Evolutionary conservation across 371 early-diverging fungal species (phyloP), one percentile per base, ranked within the genome.

Genomic region (Mortierella sp.): DNA sequence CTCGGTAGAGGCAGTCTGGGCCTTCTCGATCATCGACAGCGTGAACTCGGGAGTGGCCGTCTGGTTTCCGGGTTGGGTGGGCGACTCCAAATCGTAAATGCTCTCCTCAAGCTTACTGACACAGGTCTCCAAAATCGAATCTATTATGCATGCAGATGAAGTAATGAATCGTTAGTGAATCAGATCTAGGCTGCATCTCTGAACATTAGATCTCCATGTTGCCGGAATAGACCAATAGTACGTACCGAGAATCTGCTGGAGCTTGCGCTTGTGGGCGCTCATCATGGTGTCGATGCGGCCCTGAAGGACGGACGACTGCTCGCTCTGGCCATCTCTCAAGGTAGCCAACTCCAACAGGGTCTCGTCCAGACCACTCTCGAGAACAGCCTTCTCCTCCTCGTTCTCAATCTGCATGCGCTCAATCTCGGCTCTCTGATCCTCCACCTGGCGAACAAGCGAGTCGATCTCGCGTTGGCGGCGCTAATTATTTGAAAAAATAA

Each of bases 321-420:
- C 78, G 19, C 11, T 52, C 72, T 82, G 82, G 14, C 69, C 71
- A 43, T 77, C 82, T 64, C 63, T 77, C 69, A 82, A 48, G 16
- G 66, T 74, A 22, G 95, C 92, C 76, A 99, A 87, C 71, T 96
- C 96, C 40, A 93, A 74, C 69, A 99, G 88, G 66, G 96, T 95
- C 88, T 99, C 97, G 86, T 98, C 99, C 91, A 99, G 91, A 43
- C 96, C 97, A n/a, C 95, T 94, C 86, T 97, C 97, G 39, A 97
- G 88, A 1, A 97, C 94, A 7, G 93, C 91, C 67, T 95, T 90
- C 72, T 98, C 99, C 71, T 97, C 97, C 73, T 97, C 96, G 85
- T 96, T 97, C 79, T 85, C 71, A 50, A 85, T 82, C 73, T 81
- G 80, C 80, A 92, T 86, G 64, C 90, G 92, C 66, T 93, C 94